phyloP scores from a whole-genome alignment of 108 stramenopile species.

The Pseudonitzschia pungens region DNA sequence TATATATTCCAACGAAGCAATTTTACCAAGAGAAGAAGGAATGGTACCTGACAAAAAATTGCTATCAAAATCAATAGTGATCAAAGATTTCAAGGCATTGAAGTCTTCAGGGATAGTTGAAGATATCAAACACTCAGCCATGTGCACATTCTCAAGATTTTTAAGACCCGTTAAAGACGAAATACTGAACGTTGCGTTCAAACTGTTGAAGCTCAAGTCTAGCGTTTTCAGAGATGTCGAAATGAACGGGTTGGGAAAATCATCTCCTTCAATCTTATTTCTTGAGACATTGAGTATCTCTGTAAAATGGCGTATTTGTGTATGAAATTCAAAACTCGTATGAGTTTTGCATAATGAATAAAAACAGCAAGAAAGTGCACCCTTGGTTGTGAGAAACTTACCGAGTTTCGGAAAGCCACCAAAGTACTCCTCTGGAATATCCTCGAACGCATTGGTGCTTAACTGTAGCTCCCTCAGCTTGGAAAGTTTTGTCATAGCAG shows the following conservation, averaged over 20 bases:
- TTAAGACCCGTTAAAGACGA: constrained; percentile 9
- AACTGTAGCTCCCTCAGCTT: constrained; percentile 27
- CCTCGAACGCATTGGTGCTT: constrained; percentile 4
- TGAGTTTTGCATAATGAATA: background rate
- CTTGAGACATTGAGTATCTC: constrained; percentile 14
- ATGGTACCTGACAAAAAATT: constrained; percentile 17
- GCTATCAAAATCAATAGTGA: constrained; percentile 9
- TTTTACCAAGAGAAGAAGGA: constrained; percentile 24
- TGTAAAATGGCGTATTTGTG: background rate
- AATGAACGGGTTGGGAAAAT: constrained; percentile 6
- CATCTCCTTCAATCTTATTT: constrained; percentile 16
- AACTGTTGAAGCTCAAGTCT: constrained; percentile 20
- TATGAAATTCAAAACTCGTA: background rate
- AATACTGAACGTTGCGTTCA: constrained; percentile 8
- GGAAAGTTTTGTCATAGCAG: constrained; percentile 20
- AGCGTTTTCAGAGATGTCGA: constrained; percentile 20
- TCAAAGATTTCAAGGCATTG: background rate
- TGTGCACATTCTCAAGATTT: constrained; percentile 16
- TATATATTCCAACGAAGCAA: constrained; percentile 15
- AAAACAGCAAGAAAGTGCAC: background rate
- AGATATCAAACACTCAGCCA: constrained; percentile 12
- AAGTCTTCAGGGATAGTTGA: background rate
- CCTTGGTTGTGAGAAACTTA: background rate
- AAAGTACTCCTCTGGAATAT: constrained; percentile 16
- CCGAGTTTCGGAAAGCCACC: constrained; percentile 10